Percentiles rank a stretch among this genome's conserved stretches.
These are phyloP conservation scores for Dendrobium nobile DNA, from an alignment of 106 monocot species.

Conservation along the genomic window DNA sequence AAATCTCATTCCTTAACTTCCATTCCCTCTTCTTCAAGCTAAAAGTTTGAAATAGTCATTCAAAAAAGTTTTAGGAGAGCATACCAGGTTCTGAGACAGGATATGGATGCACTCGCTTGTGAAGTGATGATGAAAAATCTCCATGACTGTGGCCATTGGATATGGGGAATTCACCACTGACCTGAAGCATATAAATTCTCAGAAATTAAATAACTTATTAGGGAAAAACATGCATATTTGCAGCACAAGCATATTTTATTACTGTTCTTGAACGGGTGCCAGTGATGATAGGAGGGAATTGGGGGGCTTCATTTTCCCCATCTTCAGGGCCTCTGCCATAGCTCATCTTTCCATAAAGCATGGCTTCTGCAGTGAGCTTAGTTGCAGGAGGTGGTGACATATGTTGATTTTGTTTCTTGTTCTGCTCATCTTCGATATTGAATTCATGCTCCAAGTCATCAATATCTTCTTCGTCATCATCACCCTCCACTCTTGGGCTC, in stretches of 20 bases:
- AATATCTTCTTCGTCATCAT: conserved; percentile 88
- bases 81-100: conserved; percentile 71
- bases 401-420: conserved; percentile 27
- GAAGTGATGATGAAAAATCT: conserved; percentile 55
- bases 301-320: conserved; percentile 32
- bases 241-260: neutral
- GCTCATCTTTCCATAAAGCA: conserved; percentile 96
- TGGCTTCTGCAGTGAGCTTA: conserved; percentile 64
- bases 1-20: no score
- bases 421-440: conserved; percentile 54
- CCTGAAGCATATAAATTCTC: conserved; percentile 29
- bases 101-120: conserved; percentile 87
- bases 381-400: conserved; percentile 15
- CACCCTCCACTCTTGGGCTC: conserved; percentile 88
- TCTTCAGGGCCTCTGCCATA: conserved; percentile 59
- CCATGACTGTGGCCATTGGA: conserved; percentile 39
- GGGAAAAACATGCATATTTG: neutral
- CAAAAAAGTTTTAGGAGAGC: neutral
- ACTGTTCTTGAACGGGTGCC: conserved; percentile 54
- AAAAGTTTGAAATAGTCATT: neutral
- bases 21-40: neutral
- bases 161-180: conserved; percentile 76
- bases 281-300: conserved; percentile 67
- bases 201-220: neutral
- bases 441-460: conserved; percentile 97